phyloP scores from a whole-genome alignment of 2,329 filamentous ascomycete genomes.

The Botrytis medusae region DNA sequence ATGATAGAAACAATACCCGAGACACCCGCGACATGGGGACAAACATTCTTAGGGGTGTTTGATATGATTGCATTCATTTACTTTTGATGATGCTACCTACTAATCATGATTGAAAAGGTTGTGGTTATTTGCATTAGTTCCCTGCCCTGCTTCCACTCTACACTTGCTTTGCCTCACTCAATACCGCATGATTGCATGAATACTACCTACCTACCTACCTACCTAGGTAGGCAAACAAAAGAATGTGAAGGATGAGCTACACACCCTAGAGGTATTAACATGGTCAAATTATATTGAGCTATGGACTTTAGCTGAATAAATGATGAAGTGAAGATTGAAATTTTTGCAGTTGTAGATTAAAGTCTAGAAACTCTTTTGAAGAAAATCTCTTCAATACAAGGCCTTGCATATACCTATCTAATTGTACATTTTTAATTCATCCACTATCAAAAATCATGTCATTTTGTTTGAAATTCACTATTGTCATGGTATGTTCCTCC shows the following conservation, averaged over 20 bases:
- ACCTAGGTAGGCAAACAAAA: neutral
- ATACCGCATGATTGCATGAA: neutral
- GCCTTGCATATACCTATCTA: neutral
- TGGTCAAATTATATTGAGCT: neutral
- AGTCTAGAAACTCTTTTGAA: neutral
- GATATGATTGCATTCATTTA: neutral
- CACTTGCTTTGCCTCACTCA: neutral
- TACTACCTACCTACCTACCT: neutral
- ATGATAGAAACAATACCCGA: neutral
- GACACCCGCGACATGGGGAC: neutral
- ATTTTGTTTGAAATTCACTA: slow-evolving; percentile 6
- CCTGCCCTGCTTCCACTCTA: neutral
- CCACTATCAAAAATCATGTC: neutral
- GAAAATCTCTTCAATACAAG: neutral
- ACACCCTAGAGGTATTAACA: neutral
- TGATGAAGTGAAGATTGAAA: neutral
- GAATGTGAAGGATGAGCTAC: neutral
- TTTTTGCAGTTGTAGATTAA: neutral
- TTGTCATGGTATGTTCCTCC: neutral
- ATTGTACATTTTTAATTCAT: neutral
- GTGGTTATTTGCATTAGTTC: neutral
- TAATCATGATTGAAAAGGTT: neutral
- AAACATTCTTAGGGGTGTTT: neutral
- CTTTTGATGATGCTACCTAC: neutral
- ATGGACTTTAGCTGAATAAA: rapidly evolving